Evolutionary conservation across 2,329 filamentous ascomycete species (phyloP).

Genomic region (Beauveria sp.): DNA sequence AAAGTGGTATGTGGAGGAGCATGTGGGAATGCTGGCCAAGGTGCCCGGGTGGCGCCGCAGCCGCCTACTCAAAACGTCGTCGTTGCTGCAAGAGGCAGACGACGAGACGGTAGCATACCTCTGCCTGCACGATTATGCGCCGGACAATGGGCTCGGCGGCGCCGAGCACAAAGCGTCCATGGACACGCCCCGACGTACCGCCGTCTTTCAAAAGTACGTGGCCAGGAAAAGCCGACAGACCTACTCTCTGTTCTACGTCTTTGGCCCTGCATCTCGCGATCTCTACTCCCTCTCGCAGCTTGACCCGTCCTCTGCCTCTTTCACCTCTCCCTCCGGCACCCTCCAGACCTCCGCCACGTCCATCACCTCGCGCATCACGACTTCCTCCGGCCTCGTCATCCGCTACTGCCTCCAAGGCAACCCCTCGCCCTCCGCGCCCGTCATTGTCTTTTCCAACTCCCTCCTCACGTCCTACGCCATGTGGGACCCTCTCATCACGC

Average conservation of each 20-base stretch:
- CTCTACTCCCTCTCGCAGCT: constrained; percentile 48
- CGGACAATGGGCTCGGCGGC: constrained; percentile 58
- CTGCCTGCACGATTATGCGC: constrained; percentile 64
- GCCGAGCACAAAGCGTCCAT: constrained; percentile 56
- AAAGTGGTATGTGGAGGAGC: constrained; percentile 70
- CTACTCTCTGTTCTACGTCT: constrained; percentile 72
- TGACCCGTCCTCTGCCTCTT: constrained; percentile 37
- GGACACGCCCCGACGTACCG: constrained; percentile 52
- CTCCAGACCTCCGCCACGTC: constrained; percentile 42
- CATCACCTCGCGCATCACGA: constrained; percentile 61
- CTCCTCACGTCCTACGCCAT: constrained; percentile 71
- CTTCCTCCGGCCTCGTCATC: constrained; percentile 59
- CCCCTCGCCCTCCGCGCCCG: constrained; percentile 56
- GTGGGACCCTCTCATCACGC: constrained; percentile 67
- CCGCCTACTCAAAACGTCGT: constrained; percentile 60
- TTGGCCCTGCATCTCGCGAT: constrained; percentile 67
- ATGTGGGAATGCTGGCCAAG: constrained; percentile 62
- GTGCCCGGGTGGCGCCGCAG: constrained; percentile 74
- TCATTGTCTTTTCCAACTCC: constrained; percentile 71
- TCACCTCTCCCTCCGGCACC: constrained; percentile 37
- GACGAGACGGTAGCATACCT: constrained; percentile 44
- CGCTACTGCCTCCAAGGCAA: constrained; percentile 72
- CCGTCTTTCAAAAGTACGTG: constrained; percentile 53
- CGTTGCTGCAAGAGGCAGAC: constrained; percentile 41
- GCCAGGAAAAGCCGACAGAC: constrained; percentile 48